Evolutionary conservation across 2,329 filamentous ascomycete species (phyloP), one percentile per base, ranked within the genome.

Genomic region (Claviceps cyperi): DNA sequence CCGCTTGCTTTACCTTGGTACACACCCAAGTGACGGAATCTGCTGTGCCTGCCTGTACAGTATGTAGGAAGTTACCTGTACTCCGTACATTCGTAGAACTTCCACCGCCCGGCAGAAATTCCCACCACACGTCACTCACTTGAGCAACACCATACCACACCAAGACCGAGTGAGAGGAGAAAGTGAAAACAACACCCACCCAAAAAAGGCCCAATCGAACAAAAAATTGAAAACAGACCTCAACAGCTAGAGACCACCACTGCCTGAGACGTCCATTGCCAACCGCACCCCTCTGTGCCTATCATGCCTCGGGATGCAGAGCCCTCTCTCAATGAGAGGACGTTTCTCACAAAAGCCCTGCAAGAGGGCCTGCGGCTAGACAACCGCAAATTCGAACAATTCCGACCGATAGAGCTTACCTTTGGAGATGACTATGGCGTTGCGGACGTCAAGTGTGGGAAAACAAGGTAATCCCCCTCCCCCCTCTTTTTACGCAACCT

Each of bases 351-450:
- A 53, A 79, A 94, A 63, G 90, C 91, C 43, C 77, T 98, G 11
- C 75, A 82, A 58, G 81, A 95, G 61, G 80, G 85, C 57, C 71
- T 90, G 52, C 86, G 92, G 22, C 72, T 96, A 52, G 92, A 98
- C 68, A 86, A 86, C 58, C 86, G 92, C 56, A 72, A 76, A 52
- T 77, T 90, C 51, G 86, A 96, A 61, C 76, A 89, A 60, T 92
- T 86, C 66, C 81, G 92, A 56, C 74, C 80, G 46, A 66, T 96
- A 44, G 78, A 84, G 53, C 75, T 98, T 53, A 78, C 74, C 3
- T 95, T 97, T 67, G 89, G 89, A 47, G 84, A 95, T 55, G 87
- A 95, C 60, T 90, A 90, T 74, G 92, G 92, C 54, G 81, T 91
- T 58, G 87, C 84, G 58, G 87, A 95, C 61, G 85, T 96, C 39